Percentiles rank a stretch among this genome's conserved stretches.
phyloP scores from a whole-genome alignment of 805 yeast species.

The Candida fluviatilis region DNA sequence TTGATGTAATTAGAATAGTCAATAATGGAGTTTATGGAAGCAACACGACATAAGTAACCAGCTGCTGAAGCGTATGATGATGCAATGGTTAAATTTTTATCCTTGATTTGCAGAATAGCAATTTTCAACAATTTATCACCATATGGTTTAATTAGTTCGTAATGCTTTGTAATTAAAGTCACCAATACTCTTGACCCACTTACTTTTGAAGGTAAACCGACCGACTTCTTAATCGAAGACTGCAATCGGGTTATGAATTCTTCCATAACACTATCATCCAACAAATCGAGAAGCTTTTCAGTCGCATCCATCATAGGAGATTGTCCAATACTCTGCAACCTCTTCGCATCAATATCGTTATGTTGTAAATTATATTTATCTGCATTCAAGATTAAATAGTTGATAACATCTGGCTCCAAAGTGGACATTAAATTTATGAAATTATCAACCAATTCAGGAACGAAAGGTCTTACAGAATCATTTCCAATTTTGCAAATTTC shows the following conservation, averaged over 20 bases:
- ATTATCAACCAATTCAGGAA: conserved; percentile 65
- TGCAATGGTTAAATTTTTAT: conserved; percentile 68
- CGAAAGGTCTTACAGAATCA: conserved; percentile 55
- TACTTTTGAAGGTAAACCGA: conserved; percentile 89
- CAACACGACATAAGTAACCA: conserved; percentile 70
- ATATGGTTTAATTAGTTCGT: conserved; percentile 40
- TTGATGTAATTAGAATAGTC: conserved; percentile 50
- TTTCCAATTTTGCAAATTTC: conserved; percentile 67
- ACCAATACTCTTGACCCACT: conserved; percentile 76
- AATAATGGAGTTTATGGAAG: conserved; percentile 48
- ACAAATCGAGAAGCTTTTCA: conserved; percentile 59
- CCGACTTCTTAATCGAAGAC: conserved; percentile 58
- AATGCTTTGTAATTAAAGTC: conserved; percentile 55
- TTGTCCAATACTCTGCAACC: conserved; percentile 66
- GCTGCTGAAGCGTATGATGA: conserved; percentile 74
- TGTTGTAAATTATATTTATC: conserved; percentile 75
- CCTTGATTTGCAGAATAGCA: conserved; percentile 56
- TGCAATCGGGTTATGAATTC: conserved; percentile 48
- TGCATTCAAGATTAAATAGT: conserved; percentile 83
- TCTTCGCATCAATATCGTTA: conserved; percentile 69
- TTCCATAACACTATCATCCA: conserved; percentile 47
- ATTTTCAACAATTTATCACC: conserved; percentile 62
- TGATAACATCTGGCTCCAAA: conserved; percentile 85
- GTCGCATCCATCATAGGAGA: conserved; percentile 90
- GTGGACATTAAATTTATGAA: conserved; percentile 74